A percentile compares a stretch with the other conserved stretches of the same genome.
These are phyloP conservation scores for Hysterangium stoloniferum DNA, from an alignment of 768 basidiomycete species.

Conservation along the genomic window DNA sequence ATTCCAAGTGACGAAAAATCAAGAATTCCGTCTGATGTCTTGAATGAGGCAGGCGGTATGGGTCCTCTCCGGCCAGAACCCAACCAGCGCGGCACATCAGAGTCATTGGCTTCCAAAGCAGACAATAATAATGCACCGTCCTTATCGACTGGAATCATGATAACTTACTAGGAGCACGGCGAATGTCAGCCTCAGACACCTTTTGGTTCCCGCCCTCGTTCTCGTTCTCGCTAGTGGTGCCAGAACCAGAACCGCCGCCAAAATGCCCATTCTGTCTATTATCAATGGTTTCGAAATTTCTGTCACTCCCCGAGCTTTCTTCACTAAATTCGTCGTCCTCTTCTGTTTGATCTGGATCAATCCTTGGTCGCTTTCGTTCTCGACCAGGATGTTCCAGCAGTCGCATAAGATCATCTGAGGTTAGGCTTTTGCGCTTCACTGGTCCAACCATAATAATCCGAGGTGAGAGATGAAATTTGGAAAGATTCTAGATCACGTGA, in stretches of 20 bases:
- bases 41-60: neutral
- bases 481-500: too few relatives aligned
- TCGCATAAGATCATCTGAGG: conserved; percentile 41
- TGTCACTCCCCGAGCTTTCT: conserved; percentile 10
- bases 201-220: conserved; percentile 14
- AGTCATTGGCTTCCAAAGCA: too few relatives aligned
- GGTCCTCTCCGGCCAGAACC: too few relatives aligned
- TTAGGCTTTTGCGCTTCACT: conserved; percentile 26
- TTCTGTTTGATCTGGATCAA: conserved; percentile 16
- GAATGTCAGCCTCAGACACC: neutral
- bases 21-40: conserved; percentile 21
- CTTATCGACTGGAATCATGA: conserved; percentile 7
- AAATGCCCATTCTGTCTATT: conserved; percentile 1
- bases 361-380: conserved; percentile 29
- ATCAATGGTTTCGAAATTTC: conserved; percentile 11
- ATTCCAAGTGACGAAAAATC: conserved; percentile 52
- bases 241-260: neutral
- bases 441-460: neutral
- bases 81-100: too few relatives aligned
- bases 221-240: conserved; percentile 1
- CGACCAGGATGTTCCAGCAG: conserved; percentile 33
- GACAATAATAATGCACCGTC: too few relatives aligned
- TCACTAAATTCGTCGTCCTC: conserved; percentile 16
- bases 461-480: too few relatives aligned
- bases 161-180: too few relatives aligned